Evolutionary conservation across 768 basidiomycete species (phyloP).

Genomic region (Trametes gibbosa): DNA sequence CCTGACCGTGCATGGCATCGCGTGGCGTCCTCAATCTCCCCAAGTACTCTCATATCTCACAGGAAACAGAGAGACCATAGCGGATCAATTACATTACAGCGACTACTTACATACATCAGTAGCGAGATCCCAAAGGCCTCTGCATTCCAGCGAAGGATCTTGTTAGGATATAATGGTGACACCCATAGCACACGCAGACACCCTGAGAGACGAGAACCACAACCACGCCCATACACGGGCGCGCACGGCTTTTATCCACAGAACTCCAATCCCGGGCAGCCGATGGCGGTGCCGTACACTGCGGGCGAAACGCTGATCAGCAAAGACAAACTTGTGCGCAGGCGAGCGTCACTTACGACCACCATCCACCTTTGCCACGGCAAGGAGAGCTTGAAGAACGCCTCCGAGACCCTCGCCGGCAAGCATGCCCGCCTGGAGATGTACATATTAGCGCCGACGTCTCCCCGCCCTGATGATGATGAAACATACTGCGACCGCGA

Average conservation of each 20-base stretch:
- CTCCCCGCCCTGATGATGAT: neutral
- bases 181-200: neutral
- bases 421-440: constrained; percentile 32
- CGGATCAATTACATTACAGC: neutral
- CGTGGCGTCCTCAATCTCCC: neutral
- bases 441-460: neutral
- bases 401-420: constrained; percentile 55
- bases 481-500: constrained; percentile 28
- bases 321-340: neutral
- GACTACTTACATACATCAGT: neutral
- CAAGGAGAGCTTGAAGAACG: constrained; percentile 56
- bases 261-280: constrained; percentile 51
- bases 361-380: constrained; percentile 50
- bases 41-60: neutral
- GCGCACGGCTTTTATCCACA: constrained; percentile 39
- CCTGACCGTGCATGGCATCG: no score
- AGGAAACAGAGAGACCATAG: neutral
- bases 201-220: neutral
- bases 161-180: neutral
- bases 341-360: constrained; percentile 33
- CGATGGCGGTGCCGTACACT: constrained; percentile 47
- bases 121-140: neutral
- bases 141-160: neutral
- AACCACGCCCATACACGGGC: no score
- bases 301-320: neutral